Evolutionary conservation across 495 filamentous ascomycete genomes (phyloP).

Genomic region (Achaetomiella virescens): DNA sequence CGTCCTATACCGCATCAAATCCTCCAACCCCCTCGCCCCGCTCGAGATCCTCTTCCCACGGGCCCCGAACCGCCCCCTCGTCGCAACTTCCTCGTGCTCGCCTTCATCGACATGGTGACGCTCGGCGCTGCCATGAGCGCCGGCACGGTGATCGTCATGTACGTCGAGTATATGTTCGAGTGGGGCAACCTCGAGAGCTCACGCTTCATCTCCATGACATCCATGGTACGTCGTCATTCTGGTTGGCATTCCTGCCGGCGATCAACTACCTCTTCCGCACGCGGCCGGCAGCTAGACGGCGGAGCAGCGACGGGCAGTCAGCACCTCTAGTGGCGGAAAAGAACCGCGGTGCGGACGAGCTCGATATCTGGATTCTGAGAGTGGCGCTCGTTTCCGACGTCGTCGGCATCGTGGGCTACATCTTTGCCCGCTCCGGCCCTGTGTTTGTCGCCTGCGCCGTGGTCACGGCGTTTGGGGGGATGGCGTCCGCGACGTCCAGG

Average conservation of each 20-base stretch:
- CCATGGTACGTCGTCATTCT: conserved; percentile 63
- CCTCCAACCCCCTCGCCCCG: conserved; percentile 61
- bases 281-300: conserved; percentile 28
- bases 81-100: conserved; percentile 71
- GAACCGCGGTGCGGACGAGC: conserved; percentile 63
- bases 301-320: conserved; percentile 25
- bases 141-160: conserved; percentile 70
- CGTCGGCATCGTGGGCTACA: conserved; percentile 68
- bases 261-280: conserved; percentile 64
- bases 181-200: conserved; percentile 77
- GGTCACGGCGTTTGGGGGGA: conserved; percentile 69
- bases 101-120: conserved; percentile 68
- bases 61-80: conserved; percentile 55
- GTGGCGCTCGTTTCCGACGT: conserved; percentile 71
- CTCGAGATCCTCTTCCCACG: conserved; percentile 67
- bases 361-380: conserved; percentile 76
- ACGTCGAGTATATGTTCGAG: conserved; percentile 67
- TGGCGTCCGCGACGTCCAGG: conserved; percentile 79
- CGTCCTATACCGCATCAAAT: conserved; percentile 19
- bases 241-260: conserved; percentile 64
- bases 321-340: conserved; percentile 30
- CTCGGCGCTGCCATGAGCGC: conserved; percentile 79
- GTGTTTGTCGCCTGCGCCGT: conserved; percentile 62
- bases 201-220: conserved; percentile 70
- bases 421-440: conserved; percentile 49